Base-by-base conservation (phyloP, 805 yeast species). In the Sugiyamaella chiloensis region DNA sequence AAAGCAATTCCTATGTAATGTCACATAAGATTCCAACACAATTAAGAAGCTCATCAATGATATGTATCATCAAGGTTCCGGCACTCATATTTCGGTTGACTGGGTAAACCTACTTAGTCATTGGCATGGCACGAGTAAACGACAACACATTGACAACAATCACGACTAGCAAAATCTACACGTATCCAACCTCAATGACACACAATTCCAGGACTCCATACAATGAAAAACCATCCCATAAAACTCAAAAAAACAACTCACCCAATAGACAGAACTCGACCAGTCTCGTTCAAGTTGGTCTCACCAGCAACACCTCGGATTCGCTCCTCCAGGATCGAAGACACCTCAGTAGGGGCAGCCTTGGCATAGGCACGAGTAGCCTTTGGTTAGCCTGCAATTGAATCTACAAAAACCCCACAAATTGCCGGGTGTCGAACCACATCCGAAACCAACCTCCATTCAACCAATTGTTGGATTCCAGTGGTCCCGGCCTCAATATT, bases 331-430 rank as follows among this genome's bases (percentile, higher is more conserved):
- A 93, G 83, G 78, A 93, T 93, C 53, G 98, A 88, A 62, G 99
- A 90, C 61, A 93, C 99, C 80, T 93, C 99, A 62, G 98, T 93
- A 72, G 99, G 98, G 64, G 95, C 89, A 68, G 98, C 93, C 83
- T 93, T 93, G 61, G 93, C 90, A 71, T 81, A 87, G 75, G 96
- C 74, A 43, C 54, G 58, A 48, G 56, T 32, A 24, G 42, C 50
- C 46, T 46, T n/a, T 19, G 16, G 48, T 39, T 44, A 42, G 51
- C 21, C n/a, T n/a, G n/a, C n/a, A n/a, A n/a, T n/a, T n/a, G n/a
- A 36, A 29, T 8, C n/a, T 20, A 32, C 16, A 32, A 34, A 21
- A 35, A n/a, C 42, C 11, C 20, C 19, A 42, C n/a, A n/a, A n/a
- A n/a, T n/a, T n/a, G 21, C 20, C 24, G 30, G 14, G 9, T n/a